A percentile compares a stretch with the other conserved stretches of the same genome.
Evolutionary conservation across 345 rosid genomes (phyloP).

Genomic region (Psidium friedrichsthalianum): DNA sequence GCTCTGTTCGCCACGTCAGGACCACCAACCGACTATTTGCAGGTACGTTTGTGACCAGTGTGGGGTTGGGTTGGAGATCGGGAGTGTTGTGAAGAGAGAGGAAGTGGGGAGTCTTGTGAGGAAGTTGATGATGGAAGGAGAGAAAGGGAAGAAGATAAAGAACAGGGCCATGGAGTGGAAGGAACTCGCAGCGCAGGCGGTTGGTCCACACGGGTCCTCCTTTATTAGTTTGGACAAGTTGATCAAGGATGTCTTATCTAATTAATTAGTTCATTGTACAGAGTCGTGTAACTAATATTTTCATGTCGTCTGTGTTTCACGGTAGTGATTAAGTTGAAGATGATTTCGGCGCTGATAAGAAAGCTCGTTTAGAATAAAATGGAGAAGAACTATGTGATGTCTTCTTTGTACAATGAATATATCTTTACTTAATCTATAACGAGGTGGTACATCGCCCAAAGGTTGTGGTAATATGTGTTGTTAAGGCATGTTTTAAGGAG

Average conservation of each 20-base stretch:
- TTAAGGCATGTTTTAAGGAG: no score
- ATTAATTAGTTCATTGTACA: background rate
- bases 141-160: background rate
- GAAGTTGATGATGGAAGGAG: background rate
- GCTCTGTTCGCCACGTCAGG: conserved; percentile 47
- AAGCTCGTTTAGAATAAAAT: no score
- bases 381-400: no score
- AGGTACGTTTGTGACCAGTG: conserved; percentile 24
- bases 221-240: background rate
- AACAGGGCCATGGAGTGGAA: background rate
- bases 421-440: no score
- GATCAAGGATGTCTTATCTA: background rate
- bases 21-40: conserved; percentile 40
- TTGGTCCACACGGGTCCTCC: conserved; percentile 17
- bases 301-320: no score
- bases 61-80: conserved; percentile 39
- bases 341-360: no score
- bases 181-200: conserved; percentile 10
- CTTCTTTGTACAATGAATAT: no score
- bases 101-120: background rate
- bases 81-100: conserved; percentile 30
- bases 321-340: no score
- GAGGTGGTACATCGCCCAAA: no score
- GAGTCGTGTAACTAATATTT: no score
- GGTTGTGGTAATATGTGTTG: no score